Percentiles rank a stretch among this genome's conserved stretches.
Conservation (phyloP, 371 early-diverging fungal species). For the Syncephalastrum monosporum region DNA sequence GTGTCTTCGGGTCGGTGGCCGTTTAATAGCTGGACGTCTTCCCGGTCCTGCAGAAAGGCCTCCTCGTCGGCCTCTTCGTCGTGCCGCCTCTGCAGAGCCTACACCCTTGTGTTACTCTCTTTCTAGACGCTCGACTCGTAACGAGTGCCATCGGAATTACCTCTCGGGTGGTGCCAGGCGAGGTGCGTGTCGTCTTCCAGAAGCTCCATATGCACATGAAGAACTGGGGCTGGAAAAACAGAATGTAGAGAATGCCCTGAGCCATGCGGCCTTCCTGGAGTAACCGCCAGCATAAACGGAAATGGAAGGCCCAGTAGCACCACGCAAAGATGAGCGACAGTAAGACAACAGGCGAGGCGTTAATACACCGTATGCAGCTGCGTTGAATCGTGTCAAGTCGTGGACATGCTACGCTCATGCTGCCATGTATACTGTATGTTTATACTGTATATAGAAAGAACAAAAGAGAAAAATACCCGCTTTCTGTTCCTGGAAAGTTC, state of each 20-base stretch:
- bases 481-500: no score
- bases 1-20: conserved; percentile 4
- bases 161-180: conserved; percentile 39
- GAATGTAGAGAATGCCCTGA: conserved; percentile 40
- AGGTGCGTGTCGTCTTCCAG: conserved; percentile 32
- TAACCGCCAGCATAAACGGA: conserved; percentile 27
- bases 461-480: no score
- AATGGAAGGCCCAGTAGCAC: conserved; percentile 38
- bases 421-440: no score
- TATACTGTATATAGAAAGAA: no score
- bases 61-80: conserved; percentile 5
- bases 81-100: background rate
- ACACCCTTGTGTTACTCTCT: no score
- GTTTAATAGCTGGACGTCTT: conserved; percentile 12
- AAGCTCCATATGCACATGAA: conserved; percentile 45
- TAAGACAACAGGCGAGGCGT: conserved; percentile 40
- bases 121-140: no score
- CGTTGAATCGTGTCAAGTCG: conserved; percentile 4
- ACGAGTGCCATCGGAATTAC: conserved; percentile 7
- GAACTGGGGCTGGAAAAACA: conserved; percentile 37
- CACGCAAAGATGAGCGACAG: conserved; percentile 31
- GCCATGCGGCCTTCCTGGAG: conserved; percentile 26
- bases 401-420: no score
- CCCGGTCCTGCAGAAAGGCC: conserved; percentile 6
- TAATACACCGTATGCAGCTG: conserved; percentile 23